Conservation (phyloP, 2,329 filamentous ascomycete species). For the Fusarium tupiense region DNA sequence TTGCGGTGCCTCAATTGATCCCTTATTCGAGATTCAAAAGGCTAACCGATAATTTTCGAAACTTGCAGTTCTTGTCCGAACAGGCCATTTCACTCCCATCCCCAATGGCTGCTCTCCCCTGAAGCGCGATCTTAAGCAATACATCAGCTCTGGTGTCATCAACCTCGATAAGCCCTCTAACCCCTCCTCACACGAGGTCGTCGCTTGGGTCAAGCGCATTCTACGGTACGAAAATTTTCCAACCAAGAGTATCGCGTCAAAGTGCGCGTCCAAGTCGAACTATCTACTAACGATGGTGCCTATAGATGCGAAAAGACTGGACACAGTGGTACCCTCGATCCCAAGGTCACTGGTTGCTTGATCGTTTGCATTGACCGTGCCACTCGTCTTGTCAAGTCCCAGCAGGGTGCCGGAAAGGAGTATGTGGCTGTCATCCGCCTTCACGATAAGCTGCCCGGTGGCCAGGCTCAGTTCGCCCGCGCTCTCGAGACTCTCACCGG, state of each 20-base stretch:
- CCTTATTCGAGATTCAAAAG: neutral
- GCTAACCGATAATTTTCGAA: conserved; percentile 35
- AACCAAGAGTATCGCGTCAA: conserved; percentile 13
- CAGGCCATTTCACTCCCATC: conserved; percentile 96
- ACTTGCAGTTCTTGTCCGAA: conserved; percentile 82
- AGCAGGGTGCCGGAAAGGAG: conserved; percentile 99
- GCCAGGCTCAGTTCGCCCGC: conserved; percentile 90
- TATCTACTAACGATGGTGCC: conserved; percentile 10
- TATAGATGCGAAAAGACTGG: conserved; percentile 83
- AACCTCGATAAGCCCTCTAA: conserved; percentile 91
- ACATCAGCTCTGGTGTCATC: conserved; percentile 97
- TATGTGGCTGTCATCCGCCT: conserved; percentile 96
- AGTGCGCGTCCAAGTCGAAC: conserved; percentile 7
- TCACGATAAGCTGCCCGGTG: conserved; percentile 94
- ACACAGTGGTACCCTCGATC: conserved; percentile 97
- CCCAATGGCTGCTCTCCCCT: conserved; percentile 90
- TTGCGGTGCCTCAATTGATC: conserved; percentile 7
- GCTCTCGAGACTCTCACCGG: conserved; percentile 96
- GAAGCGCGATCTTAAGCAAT: conserved; percentile 95
- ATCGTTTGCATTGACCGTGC: conserved; percentile 97
- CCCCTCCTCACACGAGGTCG: conserved; percentile 97
- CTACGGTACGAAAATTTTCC: conserved; percentile 69
- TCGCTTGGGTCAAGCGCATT: conserved; percentile 99
- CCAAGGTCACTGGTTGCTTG: conserved; percentile 95
- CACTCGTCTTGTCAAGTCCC: conserved; percentile 96